These are phyloP conservation scores for Nicotiana otophora DNA, from an alignment of 257 asterid species.

Conservation along the genomic window DNA sequence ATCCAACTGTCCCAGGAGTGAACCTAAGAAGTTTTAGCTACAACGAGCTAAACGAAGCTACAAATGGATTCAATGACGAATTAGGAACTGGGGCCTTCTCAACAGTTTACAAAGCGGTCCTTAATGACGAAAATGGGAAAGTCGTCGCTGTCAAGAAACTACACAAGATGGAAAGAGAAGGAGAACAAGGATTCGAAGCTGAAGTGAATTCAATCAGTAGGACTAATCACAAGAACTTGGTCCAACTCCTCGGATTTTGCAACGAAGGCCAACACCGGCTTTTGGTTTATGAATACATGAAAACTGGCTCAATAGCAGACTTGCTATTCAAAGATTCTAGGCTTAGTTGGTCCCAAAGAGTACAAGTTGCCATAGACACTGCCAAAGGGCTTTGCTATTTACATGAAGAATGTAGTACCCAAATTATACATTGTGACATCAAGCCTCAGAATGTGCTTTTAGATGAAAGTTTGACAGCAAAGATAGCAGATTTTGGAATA, in stretches of 20 bases:
- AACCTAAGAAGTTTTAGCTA: background rate
- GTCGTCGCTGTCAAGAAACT: constrained; percentile 30
- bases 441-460: constrained; percentile 3
- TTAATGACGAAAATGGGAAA: too few species aligned
- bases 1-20: background rate
- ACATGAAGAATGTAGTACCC: constrained; percentile 33
- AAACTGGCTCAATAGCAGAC: constrained; percentile 23
- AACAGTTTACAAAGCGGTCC: background rate
- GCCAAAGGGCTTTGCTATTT: constrained; percentile 29
- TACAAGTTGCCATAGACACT: constrained; percentile 20
- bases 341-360: constrained; percentile 26
- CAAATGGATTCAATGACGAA: background rate
- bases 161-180: constrained; percentile 7
- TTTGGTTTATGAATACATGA: constrained; percentile 30
- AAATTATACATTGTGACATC: constrained; percentile 22
- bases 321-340: constrained; percentile 13
- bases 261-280: constrained; percentile 19
- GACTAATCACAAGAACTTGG: constrained; percentile 36
- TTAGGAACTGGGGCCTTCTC: background rate
- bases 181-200: constrained; percentile 23
- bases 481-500: background rate
- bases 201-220: constrained; percentile 32
- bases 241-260: constrained; percentile 26
- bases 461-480: background rate
- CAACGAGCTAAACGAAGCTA: background rate